Evolutionary conservation across 2,329 filamentous ascomycete species (phyloP).

Genomic region (Amylocarpus encephaloides): DNA sequence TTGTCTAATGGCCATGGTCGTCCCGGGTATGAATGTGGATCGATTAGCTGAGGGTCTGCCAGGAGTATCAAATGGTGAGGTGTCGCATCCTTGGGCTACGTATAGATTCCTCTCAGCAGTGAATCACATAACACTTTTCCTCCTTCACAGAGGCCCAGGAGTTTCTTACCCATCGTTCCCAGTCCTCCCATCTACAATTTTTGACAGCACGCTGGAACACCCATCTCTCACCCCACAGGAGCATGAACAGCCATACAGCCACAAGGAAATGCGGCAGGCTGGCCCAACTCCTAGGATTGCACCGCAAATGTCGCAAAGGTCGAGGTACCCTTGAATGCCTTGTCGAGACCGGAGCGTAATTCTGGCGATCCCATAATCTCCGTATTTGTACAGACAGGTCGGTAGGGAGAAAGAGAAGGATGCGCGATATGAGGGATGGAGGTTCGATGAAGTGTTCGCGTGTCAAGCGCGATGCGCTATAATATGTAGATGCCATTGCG

Average conservation of each 20-base stretch:
- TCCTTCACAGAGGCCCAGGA: not conserved
- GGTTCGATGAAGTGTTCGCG: slow-evolving; percentile 26
- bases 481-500: slow-evolving; percentile 19
- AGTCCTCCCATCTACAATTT: slow-evolving; percentile 73
- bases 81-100: slow-evolving; percentile 65
- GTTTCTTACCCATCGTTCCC: slow-evolving; percentile 81
- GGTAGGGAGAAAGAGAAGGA: slow-evolving; percentile 19
- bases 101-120: slow-evolving; percentile 4
- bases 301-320: slow-evolving; percentile 33
- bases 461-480: slow-evolving; percentile 20
- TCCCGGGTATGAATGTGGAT: slow-evolving; percentile 68
- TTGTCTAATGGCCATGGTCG: slow-evolving; percentile 64
- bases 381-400: slow-evolving; percentile 22
- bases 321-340: slow-evolving; percentile 11
- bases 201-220: slow-evolving; percentile 66
- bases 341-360: slow-evolving; percentile 13
- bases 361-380: slow-evolving; percentile 19
- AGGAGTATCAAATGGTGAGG: slow-evolving; percentile 71
- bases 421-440: slow-evolving; percentile 23
- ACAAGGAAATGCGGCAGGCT: slow-evolving; percentile 64
- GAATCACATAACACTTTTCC: not conserved
- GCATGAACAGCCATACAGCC: slow-evolving; percentile 64
- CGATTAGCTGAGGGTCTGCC: slow-evolving; percentile 67
- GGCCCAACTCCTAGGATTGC: slow-evolving; percentile 46
- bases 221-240: slow-evolving; percentile 82